These are phyloP conservation scores for Zygoascus hellenicus DNA, from an alignment of 1,139 yeast species.

Conservation along the genomic window DNA sequence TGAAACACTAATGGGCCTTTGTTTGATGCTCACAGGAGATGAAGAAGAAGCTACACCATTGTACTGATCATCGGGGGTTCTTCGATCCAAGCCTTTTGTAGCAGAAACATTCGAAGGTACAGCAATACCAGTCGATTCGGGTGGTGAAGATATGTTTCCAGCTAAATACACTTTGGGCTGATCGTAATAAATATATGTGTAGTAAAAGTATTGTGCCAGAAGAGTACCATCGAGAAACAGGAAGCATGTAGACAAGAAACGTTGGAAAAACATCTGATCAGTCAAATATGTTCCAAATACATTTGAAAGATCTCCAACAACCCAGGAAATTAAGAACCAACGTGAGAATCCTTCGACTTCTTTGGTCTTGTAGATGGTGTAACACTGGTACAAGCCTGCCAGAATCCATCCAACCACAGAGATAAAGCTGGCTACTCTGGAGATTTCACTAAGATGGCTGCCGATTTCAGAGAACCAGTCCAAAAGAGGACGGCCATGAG, in stretches of 20 bases:
- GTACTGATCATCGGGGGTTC: not conserved
- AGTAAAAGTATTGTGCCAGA: conserved; percentile 27
- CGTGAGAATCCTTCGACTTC: conserved; percentile 33
- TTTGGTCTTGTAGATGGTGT: conserved; percentile 24
- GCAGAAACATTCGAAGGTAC: no score
- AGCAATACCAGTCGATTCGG: no score
- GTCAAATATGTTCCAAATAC: conserved; percentile 31
- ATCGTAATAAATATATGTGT: conserved; percentile 13
- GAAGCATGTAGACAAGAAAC: conserved; percentile 25
- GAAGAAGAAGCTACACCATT: not conserved
- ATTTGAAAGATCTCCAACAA: conserved; percentile 30
- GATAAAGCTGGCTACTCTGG: conserved; percentile 24
- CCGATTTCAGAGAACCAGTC: conserved; percentile 8
- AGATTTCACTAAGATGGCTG: conserved; percentile 18
- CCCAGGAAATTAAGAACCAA: conserved; percentile 28
- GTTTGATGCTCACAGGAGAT: not conserved
- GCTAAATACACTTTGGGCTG: not conserved
- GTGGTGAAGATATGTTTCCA: not conserved
- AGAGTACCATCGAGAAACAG: conserved; percentile 26
- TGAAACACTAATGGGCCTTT: conserved; percentile 7
- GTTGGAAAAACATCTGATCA: conserved; percentile 31
- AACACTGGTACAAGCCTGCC: conserved; percentile 32
- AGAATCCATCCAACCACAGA: conserved; percentile 30
- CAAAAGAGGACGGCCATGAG: conserved; percentile 6
- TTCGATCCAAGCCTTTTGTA: not conserved